Evolutionary conservation across 2,329 filamentous ascomycete species (phyloP), one percentile per base, ranked within the genome.

Genomic region (Trichoderma hamatum): DNA sequence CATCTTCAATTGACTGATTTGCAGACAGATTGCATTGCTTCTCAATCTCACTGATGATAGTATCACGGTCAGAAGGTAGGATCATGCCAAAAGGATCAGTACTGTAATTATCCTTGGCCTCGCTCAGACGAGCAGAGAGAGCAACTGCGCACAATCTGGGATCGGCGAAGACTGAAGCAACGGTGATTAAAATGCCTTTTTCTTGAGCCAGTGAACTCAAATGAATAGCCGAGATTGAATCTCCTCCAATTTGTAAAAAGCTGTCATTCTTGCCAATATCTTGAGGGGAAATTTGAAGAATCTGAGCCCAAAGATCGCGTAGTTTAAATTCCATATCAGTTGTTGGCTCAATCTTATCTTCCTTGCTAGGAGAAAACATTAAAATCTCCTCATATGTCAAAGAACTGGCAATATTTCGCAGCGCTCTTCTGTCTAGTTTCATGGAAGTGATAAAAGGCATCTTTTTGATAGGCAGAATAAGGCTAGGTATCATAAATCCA

Each of bases 141-240:
- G 67, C 59, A n/a, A 69, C 21, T 28, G 60, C 51, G 9, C 58
- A 62, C 5, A 67, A 21, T 43, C 64, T 43, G 10, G 65, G 58
- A 30, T 63, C 66, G 19, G 46, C 55, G 19, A 69, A 69, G 14
- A 69, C 66, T 14, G 16, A 52, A 21, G 51, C 61, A 13, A 69
- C 61, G 0, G 67, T 69, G 28, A 69, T 24, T 19, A 24, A 24
- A 19, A 70, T 51, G 14, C 46, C 32, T 4, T 72, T 71, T 2
- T 71, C 74, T 66, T 79, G 76, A 3, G 80, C 80, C 34, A 76
- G 74, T 2, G 82, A 76, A 0, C 82, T 80, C 0, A 84, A 73
- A 61, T 77, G 79, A 80, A 84, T 84, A 0, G 82, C 82, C 5
- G 76, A 76, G 11, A 84, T 76, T 0, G 82, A 84, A 73, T 84